These are phyloP conservation scores for Mucor saturninus DNA, from an alignment of 371 early-diverging fungal genomes.

Conservation along the genomic window DNA sequence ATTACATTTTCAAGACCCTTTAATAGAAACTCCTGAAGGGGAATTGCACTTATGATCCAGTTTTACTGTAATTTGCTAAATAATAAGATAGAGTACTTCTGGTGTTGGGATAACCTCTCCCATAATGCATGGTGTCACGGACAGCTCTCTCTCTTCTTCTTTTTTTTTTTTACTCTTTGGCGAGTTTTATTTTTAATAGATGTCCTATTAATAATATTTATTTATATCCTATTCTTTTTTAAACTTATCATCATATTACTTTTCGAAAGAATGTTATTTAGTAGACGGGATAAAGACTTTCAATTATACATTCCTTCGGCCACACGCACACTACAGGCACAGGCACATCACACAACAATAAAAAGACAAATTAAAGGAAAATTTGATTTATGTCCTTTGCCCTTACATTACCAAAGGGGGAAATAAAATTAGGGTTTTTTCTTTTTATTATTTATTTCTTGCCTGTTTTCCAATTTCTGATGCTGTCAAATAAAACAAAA, in stretches of 20 bases:
- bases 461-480: conserved; percentile 10
- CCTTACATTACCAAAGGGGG: conserved; percentile 5
- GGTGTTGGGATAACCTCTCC: neutral
- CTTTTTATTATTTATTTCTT: conserved; percentile 7
- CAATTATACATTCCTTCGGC: conserved; percentile 5
- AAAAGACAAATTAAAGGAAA: conserved; percentile 10
- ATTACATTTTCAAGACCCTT: conserved; percentile 13
- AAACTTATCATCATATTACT: conserved; percentile 12
- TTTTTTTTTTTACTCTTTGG: neutral
- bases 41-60: neutral
- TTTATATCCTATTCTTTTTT: neutral
- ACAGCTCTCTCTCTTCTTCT: neutral
- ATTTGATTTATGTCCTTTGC: conserved; percentile 9
- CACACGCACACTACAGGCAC: conserved; percentile 2
- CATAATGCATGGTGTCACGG: conserved; percentile 20
- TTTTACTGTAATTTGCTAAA: neutral
- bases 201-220: neutral
- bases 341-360: conserved; percentile 9
- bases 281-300: conserved; percentile 8
- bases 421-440: conserved; percentile 16
- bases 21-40: conserved; percentile 7
- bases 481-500: conserved; percentile 14
- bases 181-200: neutral
- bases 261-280: conserved; percentile 24
- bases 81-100: neutral